Base-by-base conservation (phyloP, 1,139 yeast species). In the Trichomonascaceae sp. region DNA sequence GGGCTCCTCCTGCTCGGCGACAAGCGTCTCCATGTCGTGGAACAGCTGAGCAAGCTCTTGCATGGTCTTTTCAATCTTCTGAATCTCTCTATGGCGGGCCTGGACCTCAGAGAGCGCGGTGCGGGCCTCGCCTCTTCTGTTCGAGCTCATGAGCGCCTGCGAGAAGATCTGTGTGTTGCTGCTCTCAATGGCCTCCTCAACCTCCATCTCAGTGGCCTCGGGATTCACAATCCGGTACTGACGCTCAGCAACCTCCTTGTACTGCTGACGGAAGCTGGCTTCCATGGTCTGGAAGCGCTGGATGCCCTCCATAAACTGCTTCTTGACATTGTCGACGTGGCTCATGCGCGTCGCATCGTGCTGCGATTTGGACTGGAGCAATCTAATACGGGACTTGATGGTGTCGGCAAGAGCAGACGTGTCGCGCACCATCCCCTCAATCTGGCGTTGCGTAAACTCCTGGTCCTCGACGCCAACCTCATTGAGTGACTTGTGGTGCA, bases 81-180 rank as follows among this genome's bases (percentile, higher is more conserved):
- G 78, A 56, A 92, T 74, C 63, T 89, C 98, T 54, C 82, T 78
- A 65, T 92, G 98, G 65, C 99, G 78, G 31, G 82, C 76, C 62
- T 89, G 96, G 37, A 92, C 98, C 61, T 92, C 98, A 50, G 84
- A 81, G 50, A 89, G 70, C 3, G 93, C 98, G 25, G 95, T 75
- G 57, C 93, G 74, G 34, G 98, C 97, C 61, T 89, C 95, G 47
- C 98, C 98, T 52, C 93, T 76, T 62, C 96, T 77, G 59, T 84
- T 82, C 37, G 93, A 79, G 62, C 79, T 84, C 69, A 84, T 66
- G 46, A 89, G 68, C 13, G 96, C 96, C 60, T 85, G 94, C 43
- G 92, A 87, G 63, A 89, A 89, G 51, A 85, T 80, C 60, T 87
- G 97, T 54, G 80, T 84, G 36, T 85, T 79, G 47, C 80, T 80